Evolutionary conservation across 495 filamentous ascomycete species (phyloP), one percentile per base, ranked within the genome.

Genomic region (Corynascus novoguineensis): DNA sequence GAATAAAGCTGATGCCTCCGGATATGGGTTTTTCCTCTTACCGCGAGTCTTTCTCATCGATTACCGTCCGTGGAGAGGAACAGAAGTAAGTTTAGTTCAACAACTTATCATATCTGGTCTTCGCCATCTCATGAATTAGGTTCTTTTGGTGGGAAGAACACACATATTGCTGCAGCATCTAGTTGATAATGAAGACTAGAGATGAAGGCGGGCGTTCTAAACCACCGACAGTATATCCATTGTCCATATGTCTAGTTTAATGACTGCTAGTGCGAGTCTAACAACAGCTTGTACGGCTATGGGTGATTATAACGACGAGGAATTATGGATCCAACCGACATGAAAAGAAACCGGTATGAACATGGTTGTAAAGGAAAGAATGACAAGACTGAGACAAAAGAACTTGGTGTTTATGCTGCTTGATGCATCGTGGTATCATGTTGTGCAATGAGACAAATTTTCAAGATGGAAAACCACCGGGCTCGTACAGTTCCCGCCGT

Each of bases 351-450:
- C 14, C n/a, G 21, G 34, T 55, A 52, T 56, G 27, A 50, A 56
- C 37, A 66, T 44, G 61, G 21, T 49, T 53, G 54, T 28, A 53
- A 49, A 48, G 44, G 32, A 53, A 48, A 8, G 29, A 31, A 29
- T 5, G 41, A 42, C 40, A 31, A 10, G 12, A 59, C 32, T 27
- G 6, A 56, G 31, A 50, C 47, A 58, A 58, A 58, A 46, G 55
- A 58, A 46, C 40, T 40, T 29, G 31, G 10, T 31, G 49, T 57
- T 32, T 46, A 53, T 58, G 56, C 56, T 37, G 41, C 31, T 42
- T 46, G 49, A 58, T 53, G 57, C 47, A 25, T 48, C 27, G 35
- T 56, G 58, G 52, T 60, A 56, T 60, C 58, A 55, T 60, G 52
- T 37, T 50, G 8, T 55, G 25, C 40, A 58, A 48, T 8, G 41